A percentile compares a stretch with the other conserved stretches of the same genome.
These are phyloP conservation scores for Setaria italica DNA, from an alignment of 202 grass and related monocot genomes.

Conservation along the genomic window DNA sequence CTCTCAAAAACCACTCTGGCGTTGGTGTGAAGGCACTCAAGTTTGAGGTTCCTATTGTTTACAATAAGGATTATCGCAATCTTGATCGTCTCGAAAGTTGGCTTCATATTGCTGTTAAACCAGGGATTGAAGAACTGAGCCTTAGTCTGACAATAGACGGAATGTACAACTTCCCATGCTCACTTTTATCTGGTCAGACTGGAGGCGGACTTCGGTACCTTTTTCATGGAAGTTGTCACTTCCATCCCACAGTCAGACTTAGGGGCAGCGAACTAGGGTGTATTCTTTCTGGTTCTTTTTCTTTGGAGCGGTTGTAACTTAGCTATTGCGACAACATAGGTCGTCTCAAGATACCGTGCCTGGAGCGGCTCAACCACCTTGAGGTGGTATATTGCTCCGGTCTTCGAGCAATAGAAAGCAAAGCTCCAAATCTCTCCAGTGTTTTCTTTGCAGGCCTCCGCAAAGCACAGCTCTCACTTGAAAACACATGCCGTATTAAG, in stretches of 20 bases:
- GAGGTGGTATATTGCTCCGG: not conserved
- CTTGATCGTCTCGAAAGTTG: not conserved
- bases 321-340: not conserved
- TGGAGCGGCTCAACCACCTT: not conserved
- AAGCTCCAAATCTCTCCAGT: constrained; percentile 5
- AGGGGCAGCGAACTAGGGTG: not conserved
- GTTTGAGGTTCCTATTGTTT: not conserved
- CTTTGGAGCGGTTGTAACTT: not conserved
- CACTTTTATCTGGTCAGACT: not conserved
- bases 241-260: not conserved
- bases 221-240: not conserved
- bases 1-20: not conserved
- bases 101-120: constrained; percentile 5
- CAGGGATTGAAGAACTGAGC: constrained; percentile 22
- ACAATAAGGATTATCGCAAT: not conserved
- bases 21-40: not conserved
- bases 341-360: not conserved
- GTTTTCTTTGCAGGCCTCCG: not conserved
- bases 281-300: not conserved
- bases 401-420: not conserved
- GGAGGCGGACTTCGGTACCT: not conserved
- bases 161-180: not conserved
- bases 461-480: not conserved
- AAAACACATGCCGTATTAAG: not conserved
- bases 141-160: not conserved